Conservation (phyloP, 75 land plant species). For the Pinus albicaulis region DNA sequence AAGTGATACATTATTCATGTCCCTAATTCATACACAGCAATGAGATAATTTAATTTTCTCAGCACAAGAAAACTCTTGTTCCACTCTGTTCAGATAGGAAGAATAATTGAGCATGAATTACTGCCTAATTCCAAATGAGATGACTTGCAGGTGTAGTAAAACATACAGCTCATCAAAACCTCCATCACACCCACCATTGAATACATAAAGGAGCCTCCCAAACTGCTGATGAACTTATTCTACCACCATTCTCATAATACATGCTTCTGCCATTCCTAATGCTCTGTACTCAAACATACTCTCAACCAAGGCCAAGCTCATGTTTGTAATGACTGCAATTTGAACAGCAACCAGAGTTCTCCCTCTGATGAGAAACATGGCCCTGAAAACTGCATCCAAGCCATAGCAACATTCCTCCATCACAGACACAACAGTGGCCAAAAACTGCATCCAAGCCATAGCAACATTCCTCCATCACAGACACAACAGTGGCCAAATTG, state of each 20-base stretch:
- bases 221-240: slow-evolving; percentile 4
- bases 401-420: slow-evolving; percentile 19
- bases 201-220: slow-evolving; percentile 34
- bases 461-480: slow-evolving; percentile 15
- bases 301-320: slow-evolving; percentile 18
- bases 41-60: too few species aligned
- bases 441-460: slow-evolving; percentile 11
- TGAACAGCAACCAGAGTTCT: slow-evolving; percentile 21
- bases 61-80: too few species aligned
- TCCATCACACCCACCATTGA: slow-evolving; percentile 32
- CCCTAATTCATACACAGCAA: too few species aligned
- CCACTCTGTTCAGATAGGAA: too few species aligned
- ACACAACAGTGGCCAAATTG: slow-evolving; percentile 27
- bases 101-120: too few species aligned
- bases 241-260: too few species aligned
- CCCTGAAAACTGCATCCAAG: slow-evolving; percentile 5
- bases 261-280: not conserved
- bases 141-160: slow-evolving; percentile 28
- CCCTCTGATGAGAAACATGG: slow-evolving; percentile 15
- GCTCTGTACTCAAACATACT: slow-evolving; percentile 26
- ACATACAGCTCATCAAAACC: slow-evolving; percentile 20
- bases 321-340: slow-evolving; percentile 15
- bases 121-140: not conserved
- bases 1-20: too few species aligned
- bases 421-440: slow-evolving; percentile 23